phyloP scores from a whole-genome alignment of 257 asterid genomes.

The Solanum medicagineum region DNA sequence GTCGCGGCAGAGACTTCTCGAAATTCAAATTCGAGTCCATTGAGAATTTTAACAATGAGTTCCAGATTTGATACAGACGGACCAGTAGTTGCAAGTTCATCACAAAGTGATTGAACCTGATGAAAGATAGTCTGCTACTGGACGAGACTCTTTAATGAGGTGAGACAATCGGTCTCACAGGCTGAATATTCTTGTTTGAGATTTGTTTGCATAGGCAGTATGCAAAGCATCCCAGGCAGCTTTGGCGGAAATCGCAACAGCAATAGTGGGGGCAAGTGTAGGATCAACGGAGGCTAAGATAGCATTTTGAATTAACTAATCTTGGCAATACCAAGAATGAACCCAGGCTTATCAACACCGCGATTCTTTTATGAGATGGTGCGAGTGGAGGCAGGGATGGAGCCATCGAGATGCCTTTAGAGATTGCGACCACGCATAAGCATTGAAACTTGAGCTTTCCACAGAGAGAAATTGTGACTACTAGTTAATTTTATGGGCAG shows the following conservation, averaged over 20 bases:
- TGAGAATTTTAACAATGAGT: not conserved
- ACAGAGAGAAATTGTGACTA: not conserved
- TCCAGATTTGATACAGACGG: not conserved
- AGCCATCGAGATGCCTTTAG: not conserved
- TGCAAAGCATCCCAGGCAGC: not conserved
- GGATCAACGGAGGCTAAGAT: not conserved
- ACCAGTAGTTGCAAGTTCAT: not conserved
- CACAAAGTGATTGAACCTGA: not conserved
- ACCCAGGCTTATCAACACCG: not conserved
- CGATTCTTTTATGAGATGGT: not conserved
- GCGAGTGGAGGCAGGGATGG: not conserved
- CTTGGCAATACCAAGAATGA: not conserved
- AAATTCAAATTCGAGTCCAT: not conserved
- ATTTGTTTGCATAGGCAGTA: not conserved
- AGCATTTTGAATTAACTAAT: not conserved
- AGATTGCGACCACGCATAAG: not conserved
- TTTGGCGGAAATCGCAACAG: not conserved
- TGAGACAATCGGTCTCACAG: not conserved
- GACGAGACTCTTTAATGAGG: not conserved
- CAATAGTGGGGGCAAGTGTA: not conserved
- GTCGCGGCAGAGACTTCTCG: not conserved
- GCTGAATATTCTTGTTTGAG: not conserved
- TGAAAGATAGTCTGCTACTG: not conserved
- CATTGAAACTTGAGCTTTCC: not conserved
- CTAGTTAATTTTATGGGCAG: not conserved